Base-by-base conservation (phyloP, 1,139 yeast genomes). In the Hemisphaericaspora xylanilytica region DNA sequence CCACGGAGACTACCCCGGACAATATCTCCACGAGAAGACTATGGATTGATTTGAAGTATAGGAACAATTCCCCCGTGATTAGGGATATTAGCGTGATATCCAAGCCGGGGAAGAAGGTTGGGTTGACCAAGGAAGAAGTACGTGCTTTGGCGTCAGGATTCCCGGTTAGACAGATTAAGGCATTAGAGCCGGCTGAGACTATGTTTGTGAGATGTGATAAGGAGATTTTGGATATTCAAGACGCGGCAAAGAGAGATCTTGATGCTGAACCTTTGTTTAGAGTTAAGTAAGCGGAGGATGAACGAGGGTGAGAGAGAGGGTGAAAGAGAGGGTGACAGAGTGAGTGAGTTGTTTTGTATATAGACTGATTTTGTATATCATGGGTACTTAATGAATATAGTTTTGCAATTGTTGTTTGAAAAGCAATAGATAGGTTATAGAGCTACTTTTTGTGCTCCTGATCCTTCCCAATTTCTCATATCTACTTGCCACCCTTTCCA, bases 401-500 rank as follows among this genome's bases (percentile, higher is more conserved):
- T n/a, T n/a, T n/a, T n/a, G n/a, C n/a, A n/a, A n/a, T n/a, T n/a
- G n/a, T n/a, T n/a, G n/a, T n/a, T n/a, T n/a, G n/a, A n/a, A n/a
- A n/a, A n/a, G n/a, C n/a, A n/a, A n/a, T n/a, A n/a, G n/a, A 21
- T 2, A 11, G 25, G 35, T 46, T 44, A 63, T 30, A 63, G 36
- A 9, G 59, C 55, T 2, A 65, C 57, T 45, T 58, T 61, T 33
- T 61, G 61, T 3, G 59, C 49, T 25, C 40, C 21, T 14, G 51
- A 55, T 4, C 55, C 48, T 31, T 83, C 73, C 97, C 97, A 89
- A 18, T 61, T 55, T 16, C 87, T 73, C 95, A 89, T 85, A 53
- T 89, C 95, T 3, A 87, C 77, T 54, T 84, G 88, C 92, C 94
- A 89, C 30, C 80, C 81, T 50, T 80, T 80, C 95, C 95, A 89